Evolutionary conservation across 257 asterid genomes (phyloP).

Genomic region (Paulownia fortunei): DNA sequence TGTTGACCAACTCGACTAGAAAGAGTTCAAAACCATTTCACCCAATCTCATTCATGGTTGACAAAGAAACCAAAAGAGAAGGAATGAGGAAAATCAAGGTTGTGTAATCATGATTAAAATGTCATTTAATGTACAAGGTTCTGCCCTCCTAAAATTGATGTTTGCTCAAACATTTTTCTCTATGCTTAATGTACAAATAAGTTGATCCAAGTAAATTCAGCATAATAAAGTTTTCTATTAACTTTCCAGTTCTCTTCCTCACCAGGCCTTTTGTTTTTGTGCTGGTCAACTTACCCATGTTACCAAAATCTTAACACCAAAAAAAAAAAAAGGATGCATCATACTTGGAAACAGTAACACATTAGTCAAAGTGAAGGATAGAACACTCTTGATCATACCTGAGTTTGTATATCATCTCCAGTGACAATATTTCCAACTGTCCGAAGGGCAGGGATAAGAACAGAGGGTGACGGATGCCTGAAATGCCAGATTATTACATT

Average conservation of each 20-base stretch:
- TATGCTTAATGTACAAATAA: neutral
- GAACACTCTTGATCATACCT: slow-evolving; percentile 49
- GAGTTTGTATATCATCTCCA: slow-evolving; percentile 93
- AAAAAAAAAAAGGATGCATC: neutral
- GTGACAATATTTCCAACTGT: slow-evolving; percentile 95
- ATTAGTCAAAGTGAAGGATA: neutral
- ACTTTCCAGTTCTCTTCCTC: neutral
- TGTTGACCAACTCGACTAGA: neutral
- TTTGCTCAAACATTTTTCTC: neutral
- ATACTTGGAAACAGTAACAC: neutral
- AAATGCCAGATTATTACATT: slow-evolving; percentile 29
- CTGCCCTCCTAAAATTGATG: neutral
- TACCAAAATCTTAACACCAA: neutral
- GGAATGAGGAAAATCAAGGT: neutral
- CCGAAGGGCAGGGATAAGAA: slow-evolving; percentile 88
- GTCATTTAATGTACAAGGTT: neutral
- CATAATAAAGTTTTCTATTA: neutral
- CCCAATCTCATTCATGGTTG: neutral
- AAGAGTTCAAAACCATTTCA: neutral
- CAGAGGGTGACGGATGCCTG: slow-evolving; percentile 88
- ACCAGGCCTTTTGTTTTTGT: neutral
- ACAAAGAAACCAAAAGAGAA: neutral
- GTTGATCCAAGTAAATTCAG: neutral
- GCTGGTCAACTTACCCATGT: neutral
- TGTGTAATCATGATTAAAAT: neutral